Base-by-base conservation (phyloP, 2,329 filamentous ascomycete genomes). In the Ceratocystis smalleyi region DNA sequence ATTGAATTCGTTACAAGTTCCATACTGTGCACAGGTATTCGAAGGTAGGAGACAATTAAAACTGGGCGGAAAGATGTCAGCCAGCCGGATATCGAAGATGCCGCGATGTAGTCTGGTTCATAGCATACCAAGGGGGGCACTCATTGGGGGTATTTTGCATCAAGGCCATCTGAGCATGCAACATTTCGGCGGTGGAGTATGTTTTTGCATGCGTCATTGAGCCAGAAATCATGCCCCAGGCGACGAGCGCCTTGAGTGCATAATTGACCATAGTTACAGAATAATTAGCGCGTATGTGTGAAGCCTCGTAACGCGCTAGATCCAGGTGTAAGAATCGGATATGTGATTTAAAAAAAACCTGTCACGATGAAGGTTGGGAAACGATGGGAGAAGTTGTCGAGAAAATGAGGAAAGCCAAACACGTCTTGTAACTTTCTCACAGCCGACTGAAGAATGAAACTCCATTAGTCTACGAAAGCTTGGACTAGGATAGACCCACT, bases 11-110 rank as follows among this genome's bases (percentile, higher is more conserved):
- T 94, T 95, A 75, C 94, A 99, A 43, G 84, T 81, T 43, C 91
- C 88, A 73, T 88, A 99, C 76, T 99, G 94, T 68, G 89, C 85
- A 74, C 94, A 99, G 68, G 84, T 85, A 74, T 96, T 95, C 68
- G 89, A 89, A 32, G 94, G 91, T 17, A 99, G 83, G 66, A 96
- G 88, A 77, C 94, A 99, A 82, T 99, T 97, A 81, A 99, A 99
- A 78, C 94, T 92, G 68, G 19, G 15, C 22, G 72, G 74, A 54
- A n/a, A 17, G 17, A n/a, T 30, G 54, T 57, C 7, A 57, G 27
- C 7, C 10, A 40, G 5, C 35, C 1, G 15, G 10, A 40, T 4
- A 19, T 8, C n/a, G 2, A 8, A 51, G 47, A 51, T n/a, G 8
- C 5, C 3, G n/a, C 5, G n/a, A 8, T 8, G 6, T 24, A 12